Evolutionary conservation across 2,329 filamentous ascomycete species (phyloP), one percentile per base, ranked within the genome.

Genomic region (Claviceps africana): DNA sequence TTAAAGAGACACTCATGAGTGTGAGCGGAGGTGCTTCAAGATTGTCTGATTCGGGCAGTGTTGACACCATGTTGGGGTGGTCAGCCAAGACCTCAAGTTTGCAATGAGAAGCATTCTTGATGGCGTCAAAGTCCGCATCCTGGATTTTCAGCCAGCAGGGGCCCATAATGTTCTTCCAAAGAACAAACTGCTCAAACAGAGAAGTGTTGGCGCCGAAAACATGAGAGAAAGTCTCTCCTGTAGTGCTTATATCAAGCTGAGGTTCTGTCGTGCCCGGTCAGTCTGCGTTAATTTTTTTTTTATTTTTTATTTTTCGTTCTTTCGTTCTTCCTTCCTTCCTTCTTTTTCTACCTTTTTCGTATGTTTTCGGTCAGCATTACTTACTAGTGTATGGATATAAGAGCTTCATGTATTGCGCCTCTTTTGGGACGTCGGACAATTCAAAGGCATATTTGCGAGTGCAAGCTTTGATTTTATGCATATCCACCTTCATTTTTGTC

Each of bases 81-180:
- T 79, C 77, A 47, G 89, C 85, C 60, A 86, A 78, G 48, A 95
- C 82, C 68, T 98, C 93, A 11, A 98, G 80, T 68, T 96, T 97
- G 75, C 93, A 96, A 79, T 94, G 93, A 0, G 93, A 98, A 11
- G 89, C 86, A 60, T 96, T 96, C 67, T 88, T 91, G 58, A 97
- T 76, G 6, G 85, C 75, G 19, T 78, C 77, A 64, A 95, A 96
- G 65, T 96, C 83, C 31, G 86, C 86, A 58, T 86, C 84, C 58
- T 89, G 79, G 52, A 98, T 93, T 64, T 85, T 90, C 46, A 98
- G 78, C 93, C 93, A 98, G 66, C 93, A 97, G 31, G 93, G 93
- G 1, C 93, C 93, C 91, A 96, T 98, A 60, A 98, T 87, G 64
- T 95, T 95, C 71, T 96, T 97, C 86, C 90, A 96, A 5, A 98